Conservation (phyloP, 2,329 filamentous ascomycete species). For the Hypoxylon sp. region DNA sequence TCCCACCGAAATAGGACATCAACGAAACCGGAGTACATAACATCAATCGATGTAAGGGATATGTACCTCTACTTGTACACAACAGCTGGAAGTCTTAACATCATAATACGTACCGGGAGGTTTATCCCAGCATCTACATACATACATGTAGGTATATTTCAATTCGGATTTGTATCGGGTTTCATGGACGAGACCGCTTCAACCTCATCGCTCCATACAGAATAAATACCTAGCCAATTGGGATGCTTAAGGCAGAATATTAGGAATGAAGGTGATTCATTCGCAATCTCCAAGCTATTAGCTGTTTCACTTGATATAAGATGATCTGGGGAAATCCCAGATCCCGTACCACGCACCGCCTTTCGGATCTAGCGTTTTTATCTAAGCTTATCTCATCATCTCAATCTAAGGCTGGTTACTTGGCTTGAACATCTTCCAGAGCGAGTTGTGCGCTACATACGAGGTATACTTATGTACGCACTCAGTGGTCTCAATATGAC, state of each 20-base stretch:
- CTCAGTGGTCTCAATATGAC: no score
- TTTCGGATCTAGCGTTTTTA: constrained; percentile 13
- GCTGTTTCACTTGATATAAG: background rate
- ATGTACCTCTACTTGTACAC: background rate
- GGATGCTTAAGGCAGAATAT: background rate
- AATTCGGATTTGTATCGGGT: constrained; percentile 17
- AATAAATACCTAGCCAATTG: background rate
- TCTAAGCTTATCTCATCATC: constrained; percentile 37
- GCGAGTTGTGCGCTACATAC: no score
- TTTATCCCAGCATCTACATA: background rate
- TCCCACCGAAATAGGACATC: constrained; percentile 4
- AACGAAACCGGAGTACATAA: background rate
- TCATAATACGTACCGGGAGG: constrained; percentile 19
- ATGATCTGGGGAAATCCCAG: constrained; percentile 25
- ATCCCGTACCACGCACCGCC: constrained; percentile 10
- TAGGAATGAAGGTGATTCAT: background rate
- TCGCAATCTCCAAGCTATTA: background rate
- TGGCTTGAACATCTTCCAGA: background rate
- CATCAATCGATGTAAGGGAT: no score
- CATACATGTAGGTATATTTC: no score
- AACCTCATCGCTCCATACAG: background rate
- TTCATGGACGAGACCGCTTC: constrained; percentile 1
- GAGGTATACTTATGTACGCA: no score
- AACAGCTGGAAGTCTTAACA: constrained; percentile 19
- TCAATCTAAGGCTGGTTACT: background rate